A percentile compares a stretch with the other conserved stretches of the same genome.
phyloP scores from a whole-genome alignment of 257 asterid species.

The Lantana camara region DNA sequence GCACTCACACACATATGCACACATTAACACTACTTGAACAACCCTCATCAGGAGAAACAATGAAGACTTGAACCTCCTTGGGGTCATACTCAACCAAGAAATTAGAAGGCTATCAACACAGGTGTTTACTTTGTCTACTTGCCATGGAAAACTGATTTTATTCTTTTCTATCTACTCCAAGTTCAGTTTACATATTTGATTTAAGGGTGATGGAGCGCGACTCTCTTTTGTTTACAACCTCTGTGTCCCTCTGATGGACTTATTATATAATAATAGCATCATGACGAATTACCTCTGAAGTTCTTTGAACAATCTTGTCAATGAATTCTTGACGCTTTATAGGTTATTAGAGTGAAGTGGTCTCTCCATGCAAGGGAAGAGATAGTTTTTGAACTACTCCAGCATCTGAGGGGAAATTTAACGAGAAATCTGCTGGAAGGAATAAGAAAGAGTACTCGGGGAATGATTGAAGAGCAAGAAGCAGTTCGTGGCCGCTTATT shows the following conservation, averaged over 20 bases:
- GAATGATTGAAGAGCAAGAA: constrained; percentile 98
- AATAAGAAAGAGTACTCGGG: constrained; percentile 77
- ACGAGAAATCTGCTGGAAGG: constrained; percentile 68
- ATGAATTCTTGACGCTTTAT: constrained; percentile 10
- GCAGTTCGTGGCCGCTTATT: constrained; percentile 96
- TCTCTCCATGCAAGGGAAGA: constrained; percentile 98
- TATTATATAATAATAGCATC: not conserved
- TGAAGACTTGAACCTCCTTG: constrained; percentile 77
- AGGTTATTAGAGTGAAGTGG: constrained; percentile 98
- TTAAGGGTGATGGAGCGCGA: constrained; percentile 3
- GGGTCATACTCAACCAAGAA: constrained; percentile 87
- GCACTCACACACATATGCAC: not conserved
- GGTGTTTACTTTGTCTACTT: constrained; percentile 42
- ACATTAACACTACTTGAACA: not conserved
- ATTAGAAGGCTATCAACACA: constrained; percentile 85
- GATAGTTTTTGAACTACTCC: constrained; percentile 90
- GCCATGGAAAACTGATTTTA: constrained; percentile 4
- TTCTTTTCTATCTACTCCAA: constrained; percentile 1
- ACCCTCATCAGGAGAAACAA: constrained; percentile 67
- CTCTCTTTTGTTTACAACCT: not conserved
- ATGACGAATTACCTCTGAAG: not conserved
- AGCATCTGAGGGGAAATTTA: constrained; percentile 79
- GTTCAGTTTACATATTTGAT: not conserved
- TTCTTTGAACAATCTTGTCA: constrained; percentile 7
- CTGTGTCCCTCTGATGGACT: not conserved